These are phyloP conservation scores for Saturnispora galanensis DNA, from an alignment of 805 yeast genomes.

Conservation along the genomic window DNA sequence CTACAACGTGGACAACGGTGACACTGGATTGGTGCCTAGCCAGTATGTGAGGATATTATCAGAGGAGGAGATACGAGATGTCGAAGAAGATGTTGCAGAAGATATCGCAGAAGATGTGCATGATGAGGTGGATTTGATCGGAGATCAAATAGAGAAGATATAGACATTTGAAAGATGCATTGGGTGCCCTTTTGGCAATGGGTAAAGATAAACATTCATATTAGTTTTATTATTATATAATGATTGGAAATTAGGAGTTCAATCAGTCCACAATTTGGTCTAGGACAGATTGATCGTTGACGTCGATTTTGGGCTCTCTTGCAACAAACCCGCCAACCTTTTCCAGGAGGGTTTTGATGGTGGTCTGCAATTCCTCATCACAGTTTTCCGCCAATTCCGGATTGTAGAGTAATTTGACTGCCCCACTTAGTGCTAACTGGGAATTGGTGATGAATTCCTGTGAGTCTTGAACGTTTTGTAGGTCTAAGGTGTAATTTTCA, in stretches of 20 bases:
- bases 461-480: constrained; percentile 15
- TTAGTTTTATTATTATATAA: too few relatives aligned
- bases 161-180: background rate
- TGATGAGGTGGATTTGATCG: background rate
- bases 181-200: too few relatives aligned
- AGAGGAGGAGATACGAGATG: constrained; percentile 20
- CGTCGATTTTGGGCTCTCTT: constrained; percentile 6
- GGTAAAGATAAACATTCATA: too few relatives aligned
- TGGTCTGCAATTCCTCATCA: constrained; percentile 50
- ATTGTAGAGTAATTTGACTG: constrained; percentile 27
- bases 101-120: constrained; percentile 20
- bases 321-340: constrained; percentile 48
- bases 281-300: constrained; percentile 4
- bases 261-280: constrained; percentile 1
- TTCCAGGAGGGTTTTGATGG: constrained; percentile 39
- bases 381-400: constrained; percentile 30
- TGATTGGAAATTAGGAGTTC: too few relatives aligned
- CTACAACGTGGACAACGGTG: constrained; percentile 61
- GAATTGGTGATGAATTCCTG: constrained; percentile 29
- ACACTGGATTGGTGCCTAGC: constrained; percentile 90
- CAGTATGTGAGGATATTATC: constrained; percentile 61
- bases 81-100: constrained; percentile 21
- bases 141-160: too few relatives aligned
- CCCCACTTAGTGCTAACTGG: constrained; percentile 31
- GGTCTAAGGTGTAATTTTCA: constrained; percentile 27